These are phyloP conservation scores for Pseudocercospora fijiensis DNA, from an alignment of 2,329 filamentous ascomycete genomes.

Conservation along the genomic window DNA sequence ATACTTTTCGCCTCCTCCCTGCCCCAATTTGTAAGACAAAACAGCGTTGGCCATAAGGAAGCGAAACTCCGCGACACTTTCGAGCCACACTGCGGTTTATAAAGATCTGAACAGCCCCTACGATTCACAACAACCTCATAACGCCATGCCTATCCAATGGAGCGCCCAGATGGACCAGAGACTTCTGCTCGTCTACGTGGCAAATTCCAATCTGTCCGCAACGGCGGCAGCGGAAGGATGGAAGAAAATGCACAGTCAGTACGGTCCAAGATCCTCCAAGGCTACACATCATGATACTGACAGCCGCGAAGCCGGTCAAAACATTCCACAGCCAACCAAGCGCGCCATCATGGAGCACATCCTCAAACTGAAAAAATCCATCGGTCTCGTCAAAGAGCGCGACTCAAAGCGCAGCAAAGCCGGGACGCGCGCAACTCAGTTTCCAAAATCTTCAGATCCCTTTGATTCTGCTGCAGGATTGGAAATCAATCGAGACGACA, in stretches of 20 bases:
- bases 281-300: not conserved
- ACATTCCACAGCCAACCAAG: not conserved
- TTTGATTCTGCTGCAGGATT: not conserved
- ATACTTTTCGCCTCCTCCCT: no score
- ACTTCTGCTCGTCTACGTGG: not conserved
- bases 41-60: not conserved
- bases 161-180: not conserved
- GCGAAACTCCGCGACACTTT: not conserved
- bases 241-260: not conserved
- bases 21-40: no score
- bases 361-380: not conserved
- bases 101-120: not conserved
- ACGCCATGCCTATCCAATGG: conserved; percentile 1
- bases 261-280: no score
- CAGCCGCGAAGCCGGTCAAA: not conserved
- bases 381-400: not conserved
- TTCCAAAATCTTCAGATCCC: not conserved
- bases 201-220: not conserved
- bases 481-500: not conserved
- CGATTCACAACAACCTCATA: not conserved
- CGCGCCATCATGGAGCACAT: not conserved
- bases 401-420: not conserved
- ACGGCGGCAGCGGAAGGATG: not conserved
- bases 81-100: not conserved
- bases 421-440: not conserved